Percentiles rank a stretch among this genome's conserved stretches.
phyloP scores from a whole-genome alignment of 345 rosid genomes.

The Citrus trifoliata region DNA sequence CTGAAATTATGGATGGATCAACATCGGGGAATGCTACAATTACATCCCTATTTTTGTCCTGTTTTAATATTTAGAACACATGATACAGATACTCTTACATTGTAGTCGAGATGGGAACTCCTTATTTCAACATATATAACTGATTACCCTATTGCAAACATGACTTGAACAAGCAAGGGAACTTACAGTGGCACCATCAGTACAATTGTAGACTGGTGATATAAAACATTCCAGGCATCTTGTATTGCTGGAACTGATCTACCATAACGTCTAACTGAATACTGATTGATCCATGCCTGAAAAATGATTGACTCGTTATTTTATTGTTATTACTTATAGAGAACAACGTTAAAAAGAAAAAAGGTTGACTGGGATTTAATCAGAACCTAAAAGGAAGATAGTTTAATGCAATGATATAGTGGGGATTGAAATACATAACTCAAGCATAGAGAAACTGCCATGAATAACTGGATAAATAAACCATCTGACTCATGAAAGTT shows the following conservation, averaged over 20 bases:
- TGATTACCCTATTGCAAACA: not conserved
- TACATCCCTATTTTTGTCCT: constrained; percentile 81
- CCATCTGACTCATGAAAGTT: not conserved
- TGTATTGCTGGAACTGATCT: constrained; percentile 33
- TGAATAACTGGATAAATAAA: not conserved
- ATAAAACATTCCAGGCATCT: constrained; percentile 57
- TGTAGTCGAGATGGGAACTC: not conserved
- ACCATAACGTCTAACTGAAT: constrained; percentile 61
- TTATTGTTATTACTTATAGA: not conserved
- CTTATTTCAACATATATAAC: not conserved
- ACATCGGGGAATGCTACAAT: constrained; percentile 77
- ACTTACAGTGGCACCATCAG: constrained; percentile 66
- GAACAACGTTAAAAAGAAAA: not conserved
- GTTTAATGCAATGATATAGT: not conserved
- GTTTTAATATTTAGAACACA: constrained; percentile 11
- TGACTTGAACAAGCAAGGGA: not conserved
- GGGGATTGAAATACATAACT: not conserved
- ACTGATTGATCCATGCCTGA: constrained; percentile 58
- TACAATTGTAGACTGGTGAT: constrained; percentile 67
- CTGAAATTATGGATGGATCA: constrained; percentile 43
- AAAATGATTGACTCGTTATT: constrained; percentile 1
- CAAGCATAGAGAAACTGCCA: not conserved
- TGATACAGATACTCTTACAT: not conserved
- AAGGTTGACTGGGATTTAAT: not conserved
- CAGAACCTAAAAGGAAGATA: not conserved